Evolutionary conservation across 495 filamentous ascomycete genomes (phyloP).

Genomic region (Penicillium atrosanguineum): DNA sequence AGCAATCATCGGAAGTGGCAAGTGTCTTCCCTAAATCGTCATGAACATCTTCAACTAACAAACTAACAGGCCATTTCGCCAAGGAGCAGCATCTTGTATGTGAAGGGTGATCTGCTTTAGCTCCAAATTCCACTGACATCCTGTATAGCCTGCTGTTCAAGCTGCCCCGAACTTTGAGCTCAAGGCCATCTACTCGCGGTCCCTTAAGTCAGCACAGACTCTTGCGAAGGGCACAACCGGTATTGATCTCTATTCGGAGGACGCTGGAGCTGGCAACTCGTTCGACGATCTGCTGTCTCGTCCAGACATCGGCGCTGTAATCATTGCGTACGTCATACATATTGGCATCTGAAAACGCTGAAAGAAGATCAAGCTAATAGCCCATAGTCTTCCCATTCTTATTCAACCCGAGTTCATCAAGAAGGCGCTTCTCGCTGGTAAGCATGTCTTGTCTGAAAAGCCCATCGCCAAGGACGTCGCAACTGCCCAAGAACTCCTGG

Average conservation of each 20-base stretch:
- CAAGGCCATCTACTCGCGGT: constrained; percentile 64
- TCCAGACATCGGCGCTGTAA: constrained; percentile 63
- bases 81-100: constrained; percentile 43
- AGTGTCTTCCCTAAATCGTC: constrained; percentile 25
- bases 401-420: constrained; percentile 39
- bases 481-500: constrained; percentile 58
- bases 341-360: background rate
- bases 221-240: constrained; percentile 32
- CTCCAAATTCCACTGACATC: background rate
- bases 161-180: constrained; percentile 43
- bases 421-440: constrained; percentile 60
- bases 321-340: constrained; percentile 55
- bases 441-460: constrained; percentile 84
- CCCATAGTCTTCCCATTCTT: constrained; percentile 33
- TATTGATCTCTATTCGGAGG: constrained; percentile 61
- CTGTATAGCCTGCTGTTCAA: constrained; percentile 50
- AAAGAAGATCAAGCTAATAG: constrained; percentile 26
- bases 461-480: constrained; percentile 69
- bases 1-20: constrained; percentile 68
- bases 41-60: constrained; percentile 2
- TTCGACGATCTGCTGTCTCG: constrained; percentile 63
- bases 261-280: constrained; percentile 48
- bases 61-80: constrained; percentile 46
- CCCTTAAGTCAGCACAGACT: constrained; percentile 48
- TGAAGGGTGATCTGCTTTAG: no score